These are phyloP conservation scores for Hyaloperonospora brassicae DNA, from an alignment of 352 stramenopile genomes.

Conservation along the genomic window DNA sequence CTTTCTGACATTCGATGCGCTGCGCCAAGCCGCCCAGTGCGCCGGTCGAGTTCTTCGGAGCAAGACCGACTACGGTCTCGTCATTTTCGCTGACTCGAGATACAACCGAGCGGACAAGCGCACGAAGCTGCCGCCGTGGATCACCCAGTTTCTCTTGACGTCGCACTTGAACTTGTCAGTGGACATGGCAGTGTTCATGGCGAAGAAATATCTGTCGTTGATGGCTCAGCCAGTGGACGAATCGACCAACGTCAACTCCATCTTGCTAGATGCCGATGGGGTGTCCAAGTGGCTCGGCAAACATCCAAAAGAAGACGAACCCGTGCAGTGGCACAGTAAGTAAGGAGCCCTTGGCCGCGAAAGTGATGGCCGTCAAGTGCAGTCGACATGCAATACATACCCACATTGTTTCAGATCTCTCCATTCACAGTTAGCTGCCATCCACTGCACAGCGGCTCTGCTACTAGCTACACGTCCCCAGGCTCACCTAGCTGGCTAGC, in stretches of 20 bases:
- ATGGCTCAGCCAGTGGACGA: constrained; percentile 88
- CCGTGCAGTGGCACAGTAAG: constrained; percentile 22
- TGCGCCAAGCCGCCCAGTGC: constrained; percentile 96
- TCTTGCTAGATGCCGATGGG: constrained; percentile 88
- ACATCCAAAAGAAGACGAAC: constrained; percentile 27
- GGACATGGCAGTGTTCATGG: constrained; percentile 85
- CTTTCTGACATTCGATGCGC: too few relatives aligned
- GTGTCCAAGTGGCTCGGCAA: constrained; percentile 71
- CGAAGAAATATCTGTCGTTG: not conserved
- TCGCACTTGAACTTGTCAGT: constrained; percentile 95
- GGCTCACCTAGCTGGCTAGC: not conserved
- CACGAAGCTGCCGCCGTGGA: constrained; percentile 97
- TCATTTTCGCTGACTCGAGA: not conserved
- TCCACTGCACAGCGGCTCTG: constrained; percentile 16
- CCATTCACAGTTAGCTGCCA: constrained; percentile 23
- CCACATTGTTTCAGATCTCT: constrained; percentile 13
- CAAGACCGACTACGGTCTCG: constrained; percentile 98
- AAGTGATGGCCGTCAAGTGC: too few relatives aligned
- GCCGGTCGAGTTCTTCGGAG: constrained; percentile 96
- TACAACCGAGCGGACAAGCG: constrained; percentile 87
- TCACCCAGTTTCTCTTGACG: constrained; percentile 41
- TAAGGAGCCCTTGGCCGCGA: not conserved
- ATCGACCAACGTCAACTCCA: constrained; percentile 86
- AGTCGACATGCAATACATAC: too few relatives aligned
- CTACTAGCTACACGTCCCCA: not conserved